Conservation (phyloP, 108 stramenopile species). For the Nannochloropsis granulata region DNA sequence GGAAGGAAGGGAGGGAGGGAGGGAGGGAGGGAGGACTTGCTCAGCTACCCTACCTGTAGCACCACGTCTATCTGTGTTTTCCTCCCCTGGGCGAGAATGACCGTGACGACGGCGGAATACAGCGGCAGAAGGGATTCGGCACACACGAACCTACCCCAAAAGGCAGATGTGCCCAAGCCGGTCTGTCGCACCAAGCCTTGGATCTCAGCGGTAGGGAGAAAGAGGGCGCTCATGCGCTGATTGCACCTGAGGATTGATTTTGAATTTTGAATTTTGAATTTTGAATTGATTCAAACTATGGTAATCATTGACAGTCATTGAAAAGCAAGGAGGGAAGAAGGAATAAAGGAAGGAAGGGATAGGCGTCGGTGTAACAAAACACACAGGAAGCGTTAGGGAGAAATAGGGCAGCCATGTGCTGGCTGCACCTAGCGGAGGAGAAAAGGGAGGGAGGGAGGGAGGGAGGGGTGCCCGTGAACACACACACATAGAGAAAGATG, state of each 20-base stretch:
- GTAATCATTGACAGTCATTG: too few species aligned
- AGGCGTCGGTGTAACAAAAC: too few species aligned
- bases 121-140: not conserved
- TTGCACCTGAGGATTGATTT: not conserved
- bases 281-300: too few species aligned
- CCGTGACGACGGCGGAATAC: not conserved
- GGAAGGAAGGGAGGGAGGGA: too few species aligned
- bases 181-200: not conserved
- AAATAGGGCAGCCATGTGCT: too few species aligned
- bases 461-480: not conserved
- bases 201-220: not conserved
- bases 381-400: too few species aligned
- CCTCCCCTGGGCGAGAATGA: not conserved
- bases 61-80: not conserved
- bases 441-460: not conserved
- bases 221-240: not conserved
- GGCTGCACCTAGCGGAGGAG: too few species aligned
- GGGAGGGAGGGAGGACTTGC: too few species aligned
- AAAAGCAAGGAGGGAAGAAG: too few species aligned
- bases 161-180: not conserved
- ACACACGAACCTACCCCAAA: not conserved
- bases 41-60: not conserved
- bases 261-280: too few species aligned
- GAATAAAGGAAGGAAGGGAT: too few species aligned
- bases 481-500: too few species aligned